Evolutionary conservation across 371 early-diverging fungal species (phyloP), one percentile per base, ranked within the genome.

Genomic region (Rhizomucor miehei): DNA sequence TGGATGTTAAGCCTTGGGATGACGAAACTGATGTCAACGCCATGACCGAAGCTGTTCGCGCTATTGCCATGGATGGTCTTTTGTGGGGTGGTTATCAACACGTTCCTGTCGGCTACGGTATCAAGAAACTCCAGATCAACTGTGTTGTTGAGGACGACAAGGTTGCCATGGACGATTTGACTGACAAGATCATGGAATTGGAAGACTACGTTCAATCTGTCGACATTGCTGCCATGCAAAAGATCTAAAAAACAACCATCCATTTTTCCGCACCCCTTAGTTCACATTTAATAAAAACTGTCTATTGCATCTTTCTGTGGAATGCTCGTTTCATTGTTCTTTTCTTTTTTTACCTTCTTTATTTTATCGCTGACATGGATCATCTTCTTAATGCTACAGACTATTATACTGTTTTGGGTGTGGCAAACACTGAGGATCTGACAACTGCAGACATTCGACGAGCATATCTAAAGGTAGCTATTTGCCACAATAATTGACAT

Each of bases 1-100:
- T 93, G 39, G 97, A 97, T 58, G 88, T 95, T 67, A 97, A 97
- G 91, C 95, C 96, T 63, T 97, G 97, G 97, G 97, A 95, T 79
- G 94, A 94, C 76, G 95, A 94, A 64, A 97, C 97, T 54, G 84
- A 89, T 64, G 82, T 94, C 79, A 81, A 74, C 25, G 92, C 72
- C 44, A 70, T 97, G 65, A 90, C 91, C 67, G 65, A 63, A 12
- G 60, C 64, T 59, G 92, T 97, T 77, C 80, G 83, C 60, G 69
- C 61, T 47, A 89, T 97, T 58, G 56, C 57, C 16, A 87, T 92
- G 90, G 92, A 92, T 54, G 96, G 97, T 74, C 88, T 95, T 50
- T 65, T 90, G 65, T 97, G 96, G 97, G 93, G 93, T 75, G 79
- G 83, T 67, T 71, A 63, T 57, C 85, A 92, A 80, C 81, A 84